Conservation (phyloP, 2,329 filamentous ascomycete species). For the Xylaria sp. region DNA sequence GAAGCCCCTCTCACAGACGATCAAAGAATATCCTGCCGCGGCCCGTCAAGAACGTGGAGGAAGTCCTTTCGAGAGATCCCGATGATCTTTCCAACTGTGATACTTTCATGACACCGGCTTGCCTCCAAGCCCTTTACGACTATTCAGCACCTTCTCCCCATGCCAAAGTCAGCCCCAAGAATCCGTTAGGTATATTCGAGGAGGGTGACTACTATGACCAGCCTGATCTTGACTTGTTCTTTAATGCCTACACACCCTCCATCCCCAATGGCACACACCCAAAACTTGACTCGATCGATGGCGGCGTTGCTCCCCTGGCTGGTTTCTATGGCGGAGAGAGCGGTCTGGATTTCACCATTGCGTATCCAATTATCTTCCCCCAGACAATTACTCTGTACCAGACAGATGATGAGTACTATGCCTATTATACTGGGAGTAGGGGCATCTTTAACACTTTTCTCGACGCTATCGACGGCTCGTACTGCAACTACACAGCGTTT, state of each 20-base stretch:
- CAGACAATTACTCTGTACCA: constrained; percentile 24
- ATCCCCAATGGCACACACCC: constrained; percentile 18
- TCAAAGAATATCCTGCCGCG: constrained; percentile 7
- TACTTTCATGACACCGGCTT: constrained; percentile 13
- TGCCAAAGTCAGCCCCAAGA: constrained; percentile 1
- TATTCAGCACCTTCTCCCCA: constrained; percentile 1
- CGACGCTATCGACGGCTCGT: constrained; percentile 38
- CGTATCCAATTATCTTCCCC: constrained; percentile 20
- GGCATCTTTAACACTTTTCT: constrained; percentile 27
- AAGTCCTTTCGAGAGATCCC: constrained; percentile 2
- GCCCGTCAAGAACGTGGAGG: constrained; percentile 1
- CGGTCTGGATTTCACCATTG: constrained; percentile 11
- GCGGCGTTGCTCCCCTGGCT: constrained; percentile 10
- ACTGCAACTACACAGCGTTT: constrained; percentile 38
- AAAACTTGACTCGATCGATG: constrained; percentile 9
- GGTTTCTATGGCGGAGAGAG: constrained; percentile 12
- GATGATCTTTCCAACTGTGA: constrained; percentile 20
- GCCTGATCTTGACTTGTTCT: constrained; percentile 17
- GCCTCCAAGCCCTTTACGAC: constrained; percentile 1
- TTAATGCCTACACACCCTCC: constrained; percentile 6
- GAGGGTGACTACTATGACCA: constrained; percentile 18
- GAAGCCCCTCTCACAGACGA: not conserved
- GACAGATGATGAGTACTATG: constrained; percentile 19
- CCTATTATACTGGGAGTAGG: constrained; percentile 8
- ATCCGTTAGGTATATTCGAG: constrained; percentile 19